phyloP scores from a whole-genome alignment of 352 stramenopile species.

The Elongisporangium anandrum region DNA sequence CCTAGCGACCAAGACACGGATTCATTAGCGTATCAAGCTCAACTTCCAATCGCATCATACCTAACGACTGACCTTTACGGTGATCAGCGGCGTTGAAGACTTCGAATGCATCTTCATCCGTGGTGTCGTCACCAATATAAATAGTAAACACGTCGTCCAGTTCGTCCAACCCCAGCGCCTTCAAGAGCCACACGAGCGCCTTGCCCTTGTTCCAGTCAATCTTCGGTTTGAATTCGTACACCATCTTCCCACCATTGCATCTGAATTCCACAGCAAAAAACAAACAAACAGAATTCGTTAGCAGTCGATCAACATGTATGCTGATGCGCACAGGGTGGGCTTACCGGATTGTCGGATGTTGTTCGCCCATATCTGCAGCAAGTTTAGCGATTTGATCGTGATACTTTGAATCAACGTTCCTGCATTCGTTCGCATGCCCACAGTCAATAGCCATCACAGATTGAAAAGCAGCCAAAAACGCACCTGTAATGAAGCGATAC shows the following conservation, averaged over 20 bases:
- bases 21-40: neutral
- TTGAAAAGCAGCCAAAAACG: neutral
- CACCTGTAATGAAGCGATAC: constrained; percentile 88
- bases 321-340: constrained; percentile 1
- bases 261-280: constrained; percentile 19
- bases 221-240: constrained; percentile 89
- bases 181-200: constrained; percentile 81
- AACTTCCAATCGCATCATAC: neutral
- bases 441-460: neutral
- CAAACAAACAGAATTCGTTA: constrained; percentile 2
- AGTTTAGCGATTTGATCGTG: constrained; percentile 41
- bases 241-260: constrained; percentile 85
- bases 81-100: constrained; percentile 51
- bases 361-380: constrained; percentile 25
- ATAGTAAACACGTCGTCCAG: constrained; percentile 85
- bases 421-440: constrained; percentile 7
- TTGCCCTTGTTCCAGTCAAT: constrained; percentile 93
- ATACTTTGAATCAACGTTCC: constrained; percentile 46
- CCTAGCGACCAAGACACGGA: constrained; percentile 12
- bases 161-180: constrained; percentile 66
- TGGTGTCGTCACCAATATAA: constrained; percentile 91
- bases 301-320: too few relatives aligned
- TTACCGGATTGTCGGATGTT: constrained; percentile 62
- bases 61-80: constrained; percentile 31
- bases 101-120: constrained; percentile 84